Conservation (phyloP, 2,329 filamentous ascomycete species). For the Septoria petroselini region DNA sequence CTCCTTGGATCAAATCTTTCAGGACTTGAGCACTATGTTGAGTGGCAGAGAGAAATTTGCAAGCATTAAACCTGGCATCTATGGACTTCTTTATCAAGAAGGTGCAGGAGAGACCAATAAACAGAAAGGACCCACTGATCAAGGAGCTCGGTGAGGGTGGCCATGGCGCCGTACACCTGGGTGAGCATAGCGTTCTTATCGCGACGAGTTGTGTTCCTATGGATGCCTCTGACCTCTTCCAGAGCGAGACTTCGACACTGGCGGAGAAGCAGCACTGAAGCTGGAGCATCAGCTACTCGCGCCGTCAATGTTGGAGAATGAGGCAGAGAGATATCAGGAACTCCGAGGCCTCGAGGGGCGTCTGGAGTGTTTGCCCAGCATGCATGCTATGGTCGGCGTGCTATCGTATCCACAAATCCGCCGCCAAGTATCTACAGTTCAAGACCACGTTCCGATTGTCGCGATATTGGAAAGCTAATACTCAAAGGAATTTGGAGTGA, state of each 20-base stretch:
- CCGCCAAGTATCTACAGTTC: neutral
- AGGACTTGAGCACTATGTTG: too few relatives aligned
- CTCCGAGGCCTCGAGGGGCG: neutral
- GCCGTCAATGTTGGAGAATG: neutral
- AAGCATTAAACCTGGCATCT: slow-evolving; percentile 3
- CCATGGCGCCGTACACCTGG: slow-evolving; percentile 7
- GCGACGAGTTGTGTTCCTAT: neutral
- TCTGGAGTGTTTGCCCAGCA: neutral
- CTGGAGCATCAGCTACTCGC: neutral
- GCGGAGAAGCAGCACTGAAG: slow-evolving; percentile 11
- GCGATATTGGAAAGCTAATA: neutral
- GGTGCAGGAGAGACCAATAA: slow-evolving; percentile 5
- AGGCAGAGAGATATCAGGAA: neutral
- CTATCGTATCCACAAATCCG: neutral
- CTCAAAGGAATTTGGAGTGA: neutral
- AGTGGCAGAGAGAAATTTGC: too few relatives aligned
- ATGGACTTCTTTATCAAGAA: slow-evolving; percentile 5
- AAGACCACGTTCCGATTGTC: neutral
- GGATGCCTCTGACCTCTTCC: neutral
- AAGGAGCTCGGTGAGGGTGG: slow-evolving; percentile 8
- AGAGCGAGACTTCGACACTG: slow-evolving; percentile 5
- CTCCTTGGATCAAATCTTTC: too few relatives aligned
- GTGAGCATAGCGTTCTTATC: neutral
- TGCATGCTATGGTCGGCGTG: neutral
- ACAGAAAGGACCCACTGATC: slow-evolving; percentile 4